A percentile compares a stretch with the other conserved stretches of the same genome.
Conservation (phyloP, 2,329 filamentous ascomycete species). For the Microsporum canis region DNA sequence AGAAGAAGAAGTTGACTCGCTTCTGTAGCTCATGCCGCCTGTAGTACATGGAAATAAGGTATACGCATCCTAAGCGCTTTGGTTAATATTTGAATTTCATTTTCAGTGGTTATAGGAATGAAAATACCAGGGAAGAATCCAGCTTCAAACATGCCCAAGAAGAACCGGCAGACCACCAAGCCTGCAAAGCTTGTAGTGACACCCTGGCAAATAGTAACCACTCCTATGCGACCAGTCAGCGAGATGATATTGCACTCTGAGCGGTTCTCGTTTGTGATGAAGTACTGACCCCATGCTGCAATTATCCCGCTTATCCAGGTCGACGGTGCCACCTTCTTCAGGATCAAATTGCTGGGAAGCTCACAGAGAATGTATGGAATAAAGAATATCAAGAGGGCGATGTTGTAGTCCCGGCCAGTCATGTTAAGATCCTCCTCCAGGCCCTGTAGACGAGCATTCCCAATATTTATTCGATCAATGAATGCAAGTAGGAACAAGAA, state of each 20-base stretch:
- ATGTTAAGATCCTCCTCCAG: constrained; percentile 35
- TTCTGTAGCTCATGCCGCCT: constrained; percentile 32
- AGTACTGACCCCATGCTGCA: constrained; percentile 23
- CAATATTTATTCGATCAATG: constrained; percentile 39
- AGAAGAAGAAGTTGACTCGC: constrained; percentile 28
- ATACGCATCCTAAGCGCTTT: constrained; percentile 19
- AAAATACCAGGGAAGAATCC: constrained; percentile 28
- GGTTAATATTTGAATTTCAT: neutral
- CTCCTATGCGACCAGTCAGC: constrained; percentile 19
- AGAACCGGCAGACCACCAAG: constrained; percentile 26
- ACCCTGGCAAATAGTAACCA: constrained; percentile 35
- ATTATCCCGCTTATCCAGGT: constrained; percentile 35
- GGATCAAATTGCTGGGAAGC: constrained; percentile 38
- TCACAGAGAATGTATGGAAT: constrained; percentile 38
- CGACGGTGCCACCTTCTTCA: constrained; percentile 34
- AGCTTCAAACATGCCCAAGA: constrained; percentile 30
- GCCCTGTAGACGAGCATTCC: constrained; percentile 38
- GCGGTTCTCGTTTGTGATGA: neutral
- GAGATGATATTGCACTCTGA: constrained; percentile 8
- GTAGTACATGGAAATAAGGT: constrained; percentile 29
- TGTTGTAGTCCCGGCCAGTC: constrained; percentile 34
- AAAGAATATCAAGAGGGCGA: constrained; percentile 36
- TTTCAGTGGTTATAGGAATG: neutral
- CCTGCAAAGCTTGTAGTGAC: constrained; percentile 31
- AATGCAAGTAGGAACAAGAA: constrained; percentile 37